phyloP scores from a whole-genome alignment of 495 filamentous ascomycete species.

The Aspergillus carlsbadensis region DNA sequence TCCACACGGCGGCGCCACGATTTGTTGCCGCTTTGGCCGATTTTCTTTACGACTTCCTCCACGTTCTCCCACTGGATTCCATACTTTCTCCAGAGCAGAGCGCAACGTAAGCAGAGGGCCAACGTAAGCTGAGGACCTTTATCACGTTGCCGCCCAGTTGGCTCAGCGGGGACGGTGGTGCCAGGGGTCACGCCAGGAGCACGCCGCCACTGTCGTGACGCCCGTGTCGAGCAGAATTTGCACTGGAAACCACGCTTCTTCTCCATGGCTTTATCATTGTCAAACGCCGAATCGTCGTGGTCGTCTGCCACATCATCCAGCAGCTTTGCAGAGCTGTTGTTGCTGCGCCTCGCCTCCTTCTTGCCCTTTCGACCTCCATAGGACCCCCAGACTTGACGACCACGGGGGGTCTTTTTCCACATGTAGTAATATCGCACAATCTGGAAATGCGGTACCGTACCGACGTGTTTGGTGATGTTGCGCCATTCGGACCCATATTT shows the following conservation, averaged over 20 bases:
- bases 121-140: conserved; percentile 75
- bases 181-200: conserved; percentile 77
- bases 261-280: conserved; percentile 76
- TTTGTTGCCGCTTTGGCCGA: conserved; percentile 75
- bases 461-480: conserved; percentile 76
- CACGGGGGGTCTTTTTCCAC: conserved; percentile 93
- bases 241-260: conserved; percentile 86
- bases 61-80: conserved; percentile 93
- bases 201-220: conserved; percentile 86
- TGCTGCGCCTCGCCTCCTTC: conserved; percentile 68
- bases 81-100: conserved; percentile 89
- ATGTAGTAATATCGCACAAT: conserved; percentile 94
- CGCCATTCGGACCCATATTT: conserved; percentile 92
- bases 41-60: conserved; percentile 92
- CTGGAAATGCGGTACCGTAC: conserved; percentile 67
- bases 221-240: conserved; percentile 83
- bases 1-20: conserved; percentile 87
- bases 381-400: conserved; percentile 84
- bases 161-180: conserved; percentile 67
- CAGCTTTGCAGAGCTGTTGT: conserved; percentile 64
- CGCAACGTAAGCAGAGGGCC: conserved; percentile 86
- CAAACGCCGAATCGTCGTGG: conserved; percentile 94
- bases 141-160: conserved; percentile 61
- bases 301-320: conserved; percentile 92
- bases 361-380: conserved; percentile 84